phyloP scores from a whole-genome alignment of 345 rosid genomes.

The Gossypioides kirkii region DNA sequence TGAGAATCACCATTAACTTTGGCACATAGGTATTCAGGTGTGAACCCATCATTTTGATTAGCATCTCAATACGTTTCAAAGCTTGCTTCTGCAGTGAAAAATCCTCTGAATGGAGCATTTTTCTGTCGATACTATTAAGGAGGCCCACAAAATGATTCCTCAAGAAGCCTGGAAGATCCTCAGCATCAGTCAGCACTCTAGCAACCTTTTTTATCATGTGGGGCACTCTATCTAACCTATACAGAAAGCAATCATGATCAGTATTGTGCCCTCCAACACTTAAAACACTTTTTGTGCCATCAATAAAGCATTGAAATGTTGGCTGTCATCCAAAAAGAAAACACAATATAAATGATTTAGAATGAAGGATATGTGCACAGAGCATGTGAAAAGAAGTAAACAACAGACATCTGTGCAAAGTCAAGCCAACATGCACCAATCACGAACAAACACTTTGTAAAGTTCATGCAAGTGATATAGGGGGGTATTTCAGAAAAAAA shows the following conservation, averaged over 20 bases:
- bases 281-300: background rate
- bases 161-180: constrained; percentile 80
- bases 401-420: background rate
- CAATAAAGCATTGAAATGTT: background rate
- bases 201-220: constrained; percentile 74
- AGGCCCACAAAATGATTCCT: constrained; percentile 97
- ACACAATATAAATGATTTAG: background rate
- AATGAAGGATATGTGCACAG: background rate
- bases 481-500: background rate
- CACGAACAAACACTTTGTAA: background rate
- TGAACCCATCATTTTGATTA: constrained; percentile 90
- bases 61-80: constrained; percentile 76
- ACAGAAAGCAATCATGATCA: constrained; percentile 12
- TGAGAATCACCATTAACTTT: constrained; percentile 89
- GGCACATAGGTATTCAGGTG: constrained; percentile 86
- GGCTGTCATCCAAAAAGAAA: background rate
- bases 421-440: background rate
- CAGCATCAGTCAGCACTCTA: constrained; percentile 62
- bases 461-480: background rate
- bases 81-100: constrained; percentile 79
- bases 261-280: background rate
- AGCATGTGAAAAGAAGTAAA: constrained; percentile 3
- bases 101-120: constrained; percentile 82
- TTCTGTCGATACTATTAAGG: constrained; percentile 86
- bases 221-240: constrained; percentile 76